Percentiles rank a stretch among this genome's conserved stretches.
phyloP scores from a whole-genome alignment of 2,329 filamentous ascomycete species.

The Torrubiella hemipterigena region DNA sequence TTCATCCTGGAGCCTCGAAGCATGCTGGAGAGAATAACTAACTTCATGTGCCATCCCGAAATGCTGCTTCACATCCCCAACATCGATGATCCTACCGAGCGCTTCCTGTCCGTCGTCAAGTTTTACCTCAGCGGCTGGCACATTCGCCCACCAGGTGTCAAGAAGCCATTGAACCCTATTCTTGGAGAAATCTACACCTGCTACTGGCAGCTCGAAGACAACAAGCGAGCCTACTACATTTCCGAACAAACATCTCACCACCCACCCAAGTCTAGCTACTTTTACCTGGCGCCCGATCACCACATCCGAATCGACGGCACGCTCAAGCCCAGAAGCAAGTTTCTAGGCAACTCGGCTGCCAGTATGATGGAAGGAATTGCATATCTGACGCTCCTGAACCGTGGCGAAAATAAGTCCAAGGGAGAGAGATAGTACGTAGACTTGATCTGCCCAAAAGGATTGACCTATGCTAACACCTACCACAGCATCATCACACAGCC shows the following conservation, averaged over 20 bases:
- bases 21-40: constrained; percentile 97
- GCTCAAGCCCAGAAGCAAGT: constrained; percentile 87
- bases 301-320: constrained; percentile 92
- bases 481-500: constrained; percentile 55
- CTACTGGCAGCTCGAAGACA: constrained; percentile 85
- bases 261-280: constrained; percentile 97
- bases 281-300: constrained; percentile 93
- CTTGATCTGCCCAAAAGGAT: not conserved
- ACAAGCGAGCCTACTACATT: constrained; percentile 86
- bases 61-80: constrained; percentile 78
- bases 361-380: constrained; percentile 98
- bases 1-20: constrained; percentile 96
- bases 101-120: constrained; percentile 92
- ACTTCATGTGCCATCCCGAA: constrained; percentile 99
- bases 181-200: constrained; percentile 90
- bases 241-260: constrained; percentile 97
- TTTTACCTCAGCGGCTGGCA: constrained; percentile 99
- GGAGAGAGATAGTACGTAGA: constrained; percentile 76
- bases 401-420: constrained; percentile 49
- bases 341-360: constrained; percentile 91
- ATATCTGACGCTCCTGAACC: constrained; percentile 70
- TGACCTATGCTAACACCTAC: not conserved
- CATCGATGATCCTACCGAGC: constrained; percentile 77
- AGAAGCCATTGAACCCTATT: constrained; percentile 95
- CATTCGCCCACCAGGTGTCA: constrained; percentile 96